These are phyloP conservation scores for Candida loeiensis DNA, from an alignment of 805 yeast species.

Conservation along the genomic window DNA sequence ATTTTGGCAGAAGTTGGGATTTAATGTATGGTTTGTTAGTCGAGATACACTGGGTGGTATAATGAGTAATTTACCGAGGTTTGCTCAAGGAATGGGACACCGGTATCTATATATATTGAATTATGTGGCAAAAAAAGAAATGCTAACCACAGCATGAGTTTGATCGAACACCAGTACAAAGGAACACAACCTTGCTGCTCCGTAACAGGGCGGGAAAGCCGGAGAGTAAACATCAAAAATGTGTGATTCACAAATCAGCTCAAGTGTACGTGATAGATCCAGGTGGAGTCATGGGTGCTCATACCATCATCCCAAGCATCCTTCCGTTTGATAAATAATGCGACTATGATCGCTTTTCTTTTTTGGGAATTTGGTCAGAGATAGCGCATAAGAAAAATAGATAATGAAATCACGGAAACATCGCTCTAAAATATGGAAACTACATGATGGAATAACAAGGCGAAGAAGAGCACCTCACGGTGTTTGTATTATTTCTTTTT, in stretches of 20 bases:
- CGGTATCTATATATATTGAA: slow-evolving; percentile 8
- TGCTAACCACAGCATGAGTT: slow-evolving; percentile 3
- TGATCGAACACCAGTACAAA: neutral
- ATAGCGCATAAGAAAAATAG: neutral
- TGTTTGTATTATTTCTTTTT: no score
- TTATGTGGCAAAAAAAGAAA: slow-evolving; percentile 8
- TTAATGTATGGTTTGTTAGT: neutral
- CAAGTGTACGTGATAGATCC: neutral
- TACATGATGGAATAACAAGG: neutral
- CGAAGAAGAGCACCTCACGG: no score
- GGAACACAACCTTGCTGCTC: neutral
- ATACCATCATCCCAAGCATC: neutral
- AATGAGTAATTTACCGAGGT: neutral
- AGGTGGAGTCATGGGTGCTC: neutral
- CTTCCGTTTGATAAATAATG: neutral
- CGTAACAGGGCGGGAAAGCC: neutral
- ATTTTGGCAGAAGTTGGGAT: slow-evolving; percentile 24
- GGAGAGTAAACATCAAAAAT: neutral
- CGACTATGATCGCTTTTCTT: slow-evolving; percentile 2
- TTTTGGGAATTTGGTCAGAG: slow-evolving; percentile 1
- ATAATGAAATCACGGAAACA: slow-evolving; percentile 3
- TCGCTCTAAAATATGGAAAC: neutral
- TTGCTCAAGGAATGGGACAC: neutral
- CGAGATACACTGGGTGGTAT: neutral
- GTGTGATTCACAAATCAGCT: neutral